Base-by-base conservation (phyloP, 768 basidiomycete species). In the Boletus tomentosulus region DNA sequence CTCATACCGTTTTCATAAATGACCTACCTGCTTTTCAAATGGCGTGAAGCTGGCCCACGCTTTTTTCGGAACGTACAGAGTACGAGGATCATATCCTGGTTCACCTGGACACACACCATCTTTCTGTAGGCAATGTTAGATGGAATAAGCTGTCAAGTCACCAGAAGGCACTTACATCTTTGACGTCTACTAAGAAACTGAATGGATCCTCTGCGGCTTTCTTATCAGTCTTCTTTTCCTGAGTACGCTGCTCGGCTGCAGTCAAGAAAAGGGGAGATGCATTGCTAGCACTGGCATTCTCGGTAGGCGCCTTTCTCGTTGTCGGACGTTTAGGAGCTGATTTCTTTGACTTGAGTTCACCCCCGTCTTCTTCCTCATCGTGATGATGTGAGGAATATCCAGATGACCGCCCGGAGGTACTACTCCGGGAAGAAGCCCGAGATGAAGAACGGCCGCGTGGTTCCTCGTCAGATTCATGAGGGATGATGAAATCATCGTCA, bases 1-100 rank as follows among this genome's bases (percentile, higher is more conserved):
- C 0, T 43, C 6, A 38, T 12, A 11, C 19, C 19, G 24, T 34
- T 11, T n/a, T 31, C 22, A 34, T 24, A 53, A 50, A 16, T 11
- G 45, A 38, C 69, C 66, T 31, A 81, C 86, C 79, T 92, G 93
- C 62, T 85, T 93, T 73, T 99, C 97, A 66, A 99, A 99, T 0
- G 95, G 93, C 2, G 94, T 96, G 63, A 99, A 96, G 0, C 76
- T 74, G 27, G 76, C 74, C 92, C 94, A 96, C 0, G 85, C 83
- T 41, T 74, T 78, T 28, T 78, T 70, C 0, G 95, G 95, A 49
- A 99, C 81, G 64, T 79, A 82, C 31, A 98, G 69, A 0, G 97
- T 97, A 46, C 95, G 77, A 6, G 91, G 91, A 63, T 99, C 96
- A 62, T 98, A 98, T 13, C 86, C 83, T 0, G 87, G 83, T 57